These are phyloP conservation scores for Ascoidea asiatica DNA, from an alignment of 805 yeast genomes.

Conservation along the genomic window DNA sequence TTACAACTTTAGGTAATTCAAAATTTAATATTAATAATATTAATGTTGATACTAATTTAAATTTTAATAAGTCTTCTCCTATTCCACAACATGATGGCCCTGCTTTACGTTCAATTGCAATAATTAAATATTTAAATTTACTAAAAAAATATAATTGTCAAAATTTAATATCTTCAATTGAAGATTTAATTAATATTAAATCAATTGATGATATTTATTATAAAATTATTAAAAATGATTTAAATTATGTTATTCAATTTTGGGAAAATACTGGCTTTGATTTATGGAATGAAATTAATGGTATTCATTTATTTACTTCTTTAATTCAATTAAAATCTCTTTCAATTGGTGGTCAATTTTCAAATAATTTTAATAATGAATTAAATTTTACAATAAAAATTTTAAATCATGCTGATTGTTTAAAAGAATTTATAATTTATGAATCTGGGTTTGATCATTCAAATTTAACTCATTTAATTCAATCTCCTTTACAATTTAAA, in stretches of 20 bases:
- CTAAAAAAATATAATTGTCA: conserved; percentile 6
- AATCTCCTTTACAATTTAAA: conserved; percentile 22
- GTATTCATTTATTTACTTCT: conserved; percentile 53
- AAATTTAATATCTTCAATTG: background rate
- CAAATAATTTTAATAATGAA: conserved; percentile 15
- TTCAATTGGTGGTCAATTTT: conserved; percentile 28
- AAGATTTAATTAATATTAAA: background rate
- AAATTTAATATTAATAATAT: conserved; percentile 60
- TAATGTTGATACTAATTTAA: conserved; percentile 63
- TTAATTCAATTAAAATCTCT: conserved; percentile 50
- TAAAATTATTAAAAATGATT: conserved; percentile 44
- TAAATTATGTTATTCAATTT: conserved; percentile 33
- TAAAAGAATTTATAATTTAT: conserved; percentile 5
- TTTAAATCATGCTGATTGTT: background rate
- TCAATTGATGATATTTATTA: conserved; percentile 21
- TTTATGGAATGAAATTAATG: conserved; percentile 63
- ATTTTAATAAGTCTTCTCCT: too few relatives aligned
- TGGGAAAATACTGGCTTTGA: conserved; percentile 57
- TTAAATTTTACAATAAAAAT: conserved; percentile 9
- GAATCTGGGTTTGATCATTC: conserved; percentile 1
- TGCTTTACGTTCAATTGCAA: conserved; percentile 58
- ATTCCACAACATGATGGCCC: conserved; percentile 96
- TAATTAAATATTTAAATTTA: conserved; percentile 8
- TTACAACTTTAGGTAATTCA: conserved; percentile 76
- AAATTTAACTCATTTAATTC: background rate